These are phyloP conservation scores for Chaetomium fimeti DNA, from an alignment of 495 filamentous ascomycete species.

Conservation along the genomic window DNA sequence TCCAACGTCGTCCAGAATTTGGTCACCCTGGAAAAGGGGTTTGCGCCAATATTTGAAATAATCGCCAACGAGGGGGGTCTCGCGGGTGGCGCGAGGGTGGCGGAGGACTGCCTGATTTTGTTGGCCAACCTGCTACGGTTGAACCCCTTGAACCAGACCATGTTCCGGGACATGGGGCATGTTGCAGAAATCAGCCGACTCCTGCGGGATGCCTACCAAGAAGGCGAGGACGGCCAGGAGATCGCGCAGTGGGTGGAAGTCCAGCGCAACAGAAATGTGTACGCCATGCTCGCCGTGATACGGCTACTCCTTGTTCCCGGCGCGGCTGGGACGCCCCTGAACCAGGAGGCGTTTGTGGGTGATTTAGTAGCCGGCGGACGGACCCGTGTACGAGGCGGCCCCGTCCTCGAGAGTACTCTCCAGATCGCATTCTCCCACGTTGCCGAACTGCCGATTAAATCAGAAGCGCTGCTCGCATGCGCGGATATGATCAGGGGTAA, in stretches of 20 bases:
- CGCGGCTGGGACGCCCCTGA: slow-evolving; percentile 73
- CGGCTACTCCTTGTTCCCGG: slow-evolving; percentile 80
- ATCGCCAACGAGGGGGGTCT: slow-evolving; percentile 80
- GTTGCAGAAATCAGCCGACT: slow-evolving; percentile 70
- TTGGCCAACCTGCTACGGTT: slow-evolving; percentile 86
- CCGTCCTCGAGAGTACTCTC: slow-evolving; percentile 76
- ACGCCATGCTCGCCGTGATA: slow-evolving; percentile 81
- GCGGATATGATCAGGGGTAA: slow-evolving; percentile 89
- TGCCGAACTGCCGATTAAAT: slow-evolving; percentile 72
- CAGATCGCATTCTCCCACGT: slow-evolving; percentile 77
- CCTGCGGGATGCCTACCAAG: slow-evolving; percentile 60
- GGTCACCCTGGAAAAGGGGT: slow-evolving; percentile 91
- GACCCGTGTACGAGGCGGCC: slow-evolving; percentile 43
- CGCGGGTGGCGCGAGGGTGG: slow-evolving; percentile 79
- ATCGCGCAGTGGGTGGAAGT: slow-evolving; percentile 68
- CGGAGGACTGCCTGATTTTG: slow-evolving; percentile 92
- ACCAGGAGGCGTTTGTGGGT: slow-evolving; percentile 83
- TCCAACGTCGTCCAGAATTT: slow-evolving; percentile 78
- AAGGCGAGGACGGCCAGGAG: slow-evolving; percentile 57
- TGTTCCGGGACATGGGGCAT: slow-evolving; percentile 88
- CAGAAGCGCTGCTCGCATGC: slow-evolving; percentile 80
- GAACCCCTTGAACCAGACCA: slow-evolving; percentile 89
- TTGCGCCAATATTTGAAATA: slow-evolving; percentile 79
- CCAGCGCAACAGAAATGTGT: slow-evolving; percentile 87
- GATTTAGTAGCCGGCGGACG: slow-evolving; percentile 18